These are phyloP conservation scores for Citeromyces nyonsensis DNA, from an alignment of 805 yeast genomes.

Conservation along the genomic window DNA sequence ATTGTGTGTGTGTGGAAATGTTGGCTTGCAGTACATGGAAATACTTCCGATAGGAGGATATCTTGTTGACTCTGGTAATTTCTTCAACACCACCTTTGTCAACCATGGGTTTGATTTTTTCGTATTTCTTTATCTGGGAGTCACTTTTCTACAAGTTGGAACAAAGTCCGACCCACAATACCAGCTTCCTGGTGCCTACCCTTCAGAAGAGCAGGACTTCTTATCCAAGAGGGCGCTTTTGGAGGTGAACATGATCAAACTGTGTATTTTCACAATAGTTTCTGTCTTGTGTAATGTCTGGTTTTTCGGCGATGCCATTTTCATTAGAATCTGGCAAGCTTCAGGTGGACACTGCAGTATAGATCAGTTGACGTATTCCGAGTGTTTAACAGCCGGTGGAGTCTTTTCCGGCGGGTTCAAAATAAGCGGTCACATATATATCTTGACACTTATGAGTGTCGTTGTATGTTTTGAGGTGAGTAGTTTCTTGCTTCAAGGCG, in stretches of 20 bases:
- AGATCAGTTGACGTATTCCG: conserved; percentile 1
- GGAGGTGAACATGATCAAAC: conserved; percentile 8
- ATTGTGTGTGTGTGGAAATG: background rate
- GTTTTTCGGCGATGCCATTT: conserved; percentile 17
- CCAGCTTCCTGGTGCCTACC: background rate
- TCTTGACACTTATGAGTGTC: conserved; percentile 17
- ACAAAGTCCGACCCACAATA: too few relatives aligned
- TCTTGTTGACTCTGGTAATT: conserved; percentile 1
- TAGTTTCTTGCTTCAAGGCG: background rate
- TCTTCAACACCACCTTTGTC: conserved; percentile 12
- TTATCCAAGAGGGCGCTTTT: background rate
- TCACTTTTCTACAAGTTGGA: conserved; percentile 3
- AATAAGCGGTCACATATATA: conserved; percentile 24
- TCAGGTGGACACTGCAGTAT: conserved; percentile 23
- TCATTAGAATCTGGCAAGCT: conserved; percentile 13
- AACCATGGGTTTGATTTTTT: conserved; percentile 14
- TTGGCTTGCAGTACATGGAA: background rate
- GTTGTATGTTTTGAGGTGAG: conserved; percentile 10
- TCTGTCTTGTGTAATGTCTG: conserved; percentile 10
- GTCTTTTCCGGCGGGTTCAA: conserved; percentile 23
- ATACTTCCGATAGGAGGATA: background rate
- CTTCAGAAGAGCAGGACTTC: background rate
- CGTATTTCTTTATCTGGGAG: conserved; percentile 3
- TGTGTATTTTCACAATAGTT: conserved; percentile 8
- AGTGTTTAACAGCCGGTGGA: conserved; percentile 7